Base-by-base conservation (phyloP, 345 rosid genomes). In the Salix koriyanagi region DNA sequence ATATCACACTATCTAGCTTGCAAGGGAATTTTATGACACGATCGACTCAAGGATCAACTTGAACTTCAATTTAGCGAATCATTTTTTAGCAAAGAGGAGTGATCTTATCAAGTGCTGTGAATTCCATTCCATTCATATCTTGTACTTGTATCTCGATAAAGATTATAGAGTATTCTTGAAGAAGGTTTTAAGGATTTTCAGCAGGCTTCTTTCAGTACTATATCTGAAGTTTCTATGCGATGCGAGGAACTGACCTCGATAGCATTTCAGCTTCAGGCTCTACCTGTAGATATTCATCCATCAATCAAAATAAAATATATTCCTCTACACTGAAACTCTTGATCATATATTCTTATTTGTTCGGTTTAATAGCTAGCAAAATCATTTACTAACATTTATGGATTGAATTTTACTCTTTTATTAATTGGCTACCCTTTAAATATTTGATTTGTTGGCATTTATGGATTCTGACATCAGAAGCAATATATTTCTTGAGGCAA, bases 211-310 rank as follows among this genome's bases (percentile, higher is more conserved):
- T 34, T 34, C 36, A 34, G 1, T 34, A 34, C 36, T 4, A 34
- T 34, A 32, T 32, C 5, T 32, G 4, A 32, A 32, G 34, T 32
- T 32, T 32, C 34, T 32, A 2, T 71, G 75, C 13, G 30, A 56
- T 71, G 48, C 65, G 75, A 71, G 46, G 66, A 71, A n/a, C 66
- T 44, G 32, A 34, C 46, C 11, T 71, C 48, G 37, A 36, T 36
- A 5, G 34, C 46, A 1, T 12, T 36, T 15, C n/a, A 19, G 65
- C 66, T 56, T 54, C 7, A n/a, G 23, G 16, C 23, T 37, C 28
- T 16, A 7, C 8, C 54, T 70, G 60, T 46, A 67, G 48, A 21
- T 39, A 19, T 13, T 0, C 42, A 68, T n/a, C 15, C 9, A 67
- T 39, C 71, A 48, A 15, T 42, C 15, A 16, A 19, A 66, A n/a